Conservation (phyloP, 495 filamentous ascomycete genomes). For the Podospora pseudopauciseta region DNA sequence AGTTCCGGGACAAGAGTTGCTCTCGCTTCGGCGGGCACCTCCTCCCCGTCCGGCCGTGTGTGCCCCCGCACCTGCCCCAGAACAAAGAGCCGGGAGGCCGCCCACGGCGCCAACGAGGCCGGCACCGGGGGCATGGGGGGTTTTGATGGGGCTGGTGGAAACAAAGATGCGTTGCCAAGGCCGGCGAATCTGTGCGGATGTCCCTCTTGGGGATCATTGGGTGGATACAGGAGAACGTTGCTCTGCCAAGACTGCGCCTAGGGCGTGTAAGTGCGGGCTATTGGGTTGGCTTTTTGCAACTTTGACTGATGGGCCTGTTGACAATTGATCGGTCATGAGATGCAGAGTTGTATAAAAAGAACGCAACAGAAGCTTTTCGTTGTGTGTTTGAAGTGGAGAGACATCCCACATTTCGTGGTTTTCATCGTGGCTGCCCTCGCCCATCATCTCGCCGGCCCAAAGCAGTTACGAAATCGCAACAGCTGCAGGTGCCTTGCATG, state of each 20-base stretch:
- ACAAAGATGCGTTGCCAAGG: conserved; percentile 19
- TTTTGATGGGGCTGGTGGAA: conserved; percentile 12
- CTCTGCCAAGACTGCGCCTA: conserved; percentile 10
- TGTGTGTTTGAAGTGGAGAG: not conserved
- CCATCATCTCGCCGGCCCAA: not conserved
- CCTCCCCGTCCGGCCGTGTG: not conserved
- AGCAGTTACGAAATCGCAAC: not conserved
- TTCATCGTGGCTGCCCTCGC: not conserved
- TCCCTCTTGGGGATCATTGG: conserved; percentile 5
- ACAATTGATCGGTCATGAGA: not conserved
- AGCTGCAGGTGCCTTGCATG: not conserved
- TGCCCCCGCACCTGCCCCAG: conserved; percentile 4
- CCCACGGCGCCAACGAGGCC: conserved; percentile 13
- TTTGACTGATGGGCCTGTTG: not conserved
- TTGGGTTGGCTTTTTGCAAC: not conserved
- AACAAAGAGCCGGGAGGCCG: conserved; percentile 20
- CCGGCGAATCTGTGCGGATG: not conserved
- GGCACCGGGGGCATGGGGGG: too few relatives aligned
- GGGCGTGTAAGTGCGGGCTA: not conserved
- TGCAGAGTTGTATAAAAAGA: not conserved
- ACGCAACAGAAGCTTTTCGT: not conserved
- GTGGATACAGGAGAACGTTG: conserved; percentile 9
- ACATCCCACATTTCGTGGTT: too few relatives aligned
- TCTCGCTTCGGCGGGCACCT: not conserved
- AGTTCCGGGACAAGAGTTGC: not conserved